phyloP scores from a whole-genome alignment of 495 filamentous ascomycete genomes.

The Tuber microsphaerosporum region DNA sequence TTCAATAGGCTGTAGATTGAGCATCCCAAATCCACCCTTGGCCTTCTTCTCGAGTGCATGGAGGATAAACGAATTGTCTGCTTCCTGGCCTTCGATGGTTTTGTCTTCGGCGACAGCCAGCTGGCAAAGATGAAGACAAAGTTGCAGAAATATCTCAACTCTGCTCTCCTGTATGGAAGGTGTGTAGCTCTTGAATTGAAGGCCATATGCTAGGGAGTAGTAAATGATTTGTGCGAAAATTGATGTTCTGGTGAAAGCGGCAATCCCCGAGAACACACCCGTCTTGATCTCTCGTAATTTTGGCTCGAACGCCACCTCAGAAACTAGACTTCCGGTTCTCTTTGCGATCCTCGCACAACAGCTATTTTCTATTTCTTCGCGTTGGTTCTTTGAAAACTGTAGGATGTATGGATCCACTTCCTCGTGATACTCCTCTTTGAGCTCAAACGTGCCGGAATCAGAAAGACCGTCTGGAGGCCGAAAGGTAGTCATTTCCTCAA shows the following conservation, averaged over 20 bases:
- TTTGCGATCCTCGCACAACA: slow-evolving; percentile 81
- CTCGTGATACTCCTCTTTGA: slow-evolving; percentile 75
- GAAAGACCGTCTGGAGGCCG: slow-evolving; percentile 82
- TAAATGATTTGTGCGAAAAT: slow-evolving; percentile 88
- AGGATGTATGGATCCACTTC: slow-evolving; percentile 90
- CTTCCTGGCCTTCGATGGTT: slow-evolving; percentile 51
- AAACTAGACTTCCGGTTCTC: slow-evolving; percentile 68
- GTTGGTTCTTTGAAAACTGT: slow-evolving; percentile 92
- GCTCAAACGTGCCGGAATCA: slow-evolving; percentile 86
- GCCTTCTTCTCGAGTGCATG: slow-evolving; percentile 36
- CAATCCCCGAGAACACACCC: slow-evolving; percentile 67
- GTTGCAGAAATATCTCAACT: slow-evolving; percentile 83
- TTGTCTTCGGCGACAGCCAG: slow-evolving; percentile 77
- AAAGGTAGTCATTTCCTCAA: slow-evolving; percentile 85
- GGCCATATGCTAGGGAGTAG: slow-evolving; percentile 71
- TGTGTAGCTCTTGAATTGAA: slow-evolving; percentile 57
- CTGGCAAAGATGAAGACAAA: slow-evolving; percentile 77
- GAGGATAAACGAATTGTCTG: slow-evolving; percentile 37
- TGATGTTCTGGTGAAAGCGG: slow-evolving; percentile 68
- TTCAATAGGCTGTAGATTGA: slow-evolving; percentile 9
- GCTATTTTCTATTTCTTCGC: slow-evolving; percentile 85
- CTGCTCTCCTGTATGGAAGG: slow-evolving; percentile 69
- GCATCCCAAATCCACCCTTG: slow-evolving; percentile 14
- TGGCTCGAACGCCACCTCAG: slow-evolving; percentile 91
- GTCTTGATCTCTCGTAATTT: slow-evolving; percentile 68